phyloP scores from a whole-genome alignment of 495 filamentous ascomycete species.

The Penicillium longicatenatum region DNA sequence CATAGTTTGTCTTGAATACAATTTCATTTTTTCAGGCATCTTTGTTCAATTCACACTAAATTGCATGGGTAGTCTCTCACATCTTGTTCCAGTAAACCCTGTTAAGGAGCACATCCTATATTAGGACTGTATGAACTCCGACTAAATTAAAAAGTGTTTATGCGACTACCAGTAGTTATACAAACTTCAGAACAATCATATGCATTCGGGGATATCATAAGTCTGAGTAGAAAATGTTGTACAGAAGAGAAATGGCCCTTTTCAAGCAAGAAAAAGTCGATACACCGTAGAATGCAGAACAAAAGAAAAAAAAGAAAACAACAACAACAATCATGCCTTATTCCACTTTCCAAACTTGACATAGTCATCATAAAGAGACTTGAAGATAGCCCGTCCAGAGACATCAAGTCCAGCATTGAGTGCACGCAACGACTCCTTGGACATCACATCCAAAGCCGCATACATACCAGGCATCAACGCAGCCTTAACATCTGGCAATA shows the following conservation, averaged over 20 bases:
- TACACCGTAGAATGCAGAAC: not conserved
- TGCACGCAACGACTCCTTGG: conserved; percentile 60
- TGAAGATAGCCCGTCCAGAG: conserved; percentile 69
- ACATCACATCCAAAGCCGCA: conserved; percentile 69
- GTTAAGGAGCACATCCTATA: too few species aligned
- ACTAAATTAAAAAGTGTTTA: too few species aligned
- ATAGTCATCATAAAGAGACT: conserved; percentile 69
- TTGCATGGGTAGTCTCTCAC: too few species aligned
- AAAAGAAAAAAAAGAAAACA: not conserved
- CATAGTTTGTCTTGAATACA: too few species aligned
- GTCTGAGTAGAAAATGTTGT: conserved; percentile 21
- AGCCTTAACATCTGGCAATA: conserved; percentile 63
- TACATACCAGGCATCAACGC: conserved; percentile 72
- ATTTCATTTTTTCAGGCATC: too few species aligned
- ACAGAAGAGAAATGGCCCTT: conserved; percentile 16
- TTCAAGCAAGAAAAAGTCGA: conserved; percentile 7
- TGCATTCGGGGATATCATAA: conserved; percentile 37
- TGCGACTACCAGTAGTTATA: not conserved
- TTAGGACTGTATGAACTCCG: too few species aligned
- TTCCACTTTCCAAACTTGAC: conserved; percentile 71
- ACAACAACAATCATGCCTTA: conserved; percentile 47
- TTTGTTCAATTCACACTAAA: too few species aligned
- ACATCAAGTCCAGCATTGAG: conserved; percentile 71
- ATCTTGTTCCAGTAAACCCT: too few species aligned
- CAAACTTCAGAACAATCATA: conserved; percentile 6